These are phyloP conservation scores for Bromus sterilis DNA, from an alignment of 176 grass and related monocot species.

Conservation along the genomic window DNA sequence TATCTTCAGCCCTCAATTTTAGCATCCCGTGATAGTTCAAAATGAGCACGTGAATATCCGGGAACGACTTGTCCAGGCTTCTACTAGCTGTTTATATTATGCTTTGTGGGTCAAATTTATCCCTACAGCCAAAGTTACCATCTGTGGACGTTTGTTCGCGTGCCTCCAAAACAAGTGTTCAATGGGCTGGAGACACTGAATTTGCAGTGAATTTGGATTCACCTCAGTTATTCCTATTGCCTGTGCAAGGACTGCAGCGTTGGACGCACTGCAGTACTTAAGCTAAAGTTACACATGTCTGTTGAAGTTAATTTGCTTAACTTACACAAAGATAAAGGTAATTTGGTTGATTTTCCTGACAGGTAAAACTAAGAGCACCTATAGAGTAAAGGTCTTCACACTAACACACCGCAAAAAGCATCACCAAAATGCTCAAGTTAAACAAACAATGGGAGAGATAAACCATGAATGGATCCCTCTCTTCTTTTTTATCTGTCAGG, in stretches of 20 bases:
- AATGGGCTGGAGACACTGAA: neutral
- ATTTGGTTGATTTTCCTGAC: no score
- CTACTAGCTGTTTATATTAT: neutral
- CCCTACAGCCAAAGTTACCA: neutral
- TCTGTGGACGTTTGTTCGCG: neutral
- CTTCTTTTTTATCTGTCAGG: no score
- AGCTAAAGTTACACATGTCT: no score
- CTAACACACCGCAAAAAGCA: constrained; percentile 22
- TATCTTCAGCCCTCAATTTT: neutral
- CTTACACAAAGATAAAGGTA: no score
- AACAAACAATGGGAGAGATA: no score
- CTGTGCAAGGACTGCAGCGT: no score
- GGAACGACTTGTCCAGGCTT: constrained; percentile 1
- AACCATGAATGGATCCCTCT: no score
- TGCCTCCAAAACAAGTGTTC: neutral
- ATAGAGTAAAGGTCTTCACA: no score
- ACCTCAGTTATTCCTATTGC: no score
- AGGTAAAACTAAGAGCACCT: no score
- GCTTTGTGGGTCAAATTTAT: neutral
- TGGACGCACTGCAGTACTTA: no score
- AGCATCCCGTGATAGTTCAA: constrained; percentile 11
- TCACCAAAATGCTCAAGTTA: constrained; percentile 17
- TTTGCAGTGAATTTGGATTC: neutral
- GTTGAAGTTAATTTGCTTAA: no score
- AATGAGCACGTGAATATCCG: constrained; percentile 6